Conservation (phyloP, 192 early-diverging fungal species). For the Entomortierella beljakovae region DNA sequence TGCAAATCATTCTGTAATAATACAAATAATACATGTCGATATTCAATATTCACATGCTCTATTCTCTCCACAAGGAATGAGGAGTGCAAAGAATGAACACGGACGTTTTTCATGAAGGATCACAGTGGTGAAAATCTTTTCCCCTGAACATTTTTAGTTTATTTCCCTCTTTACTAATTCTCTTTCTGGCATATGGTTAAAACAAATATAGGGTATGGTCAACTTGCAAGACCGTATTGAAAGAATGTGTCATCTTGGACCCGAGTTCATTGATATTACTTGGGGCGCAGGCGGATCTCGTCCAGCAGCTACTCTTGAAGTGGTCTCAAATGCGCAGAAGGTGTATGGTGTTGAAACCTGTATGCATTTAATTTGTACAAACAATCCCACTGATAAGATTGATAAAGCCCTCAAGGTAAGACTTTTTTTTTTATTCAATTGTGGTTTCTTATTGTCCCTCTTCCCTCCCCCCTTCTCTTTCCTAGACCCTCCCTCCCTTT, state of each 20-base stretch:
- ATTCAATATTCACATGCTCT: too few species aligned
- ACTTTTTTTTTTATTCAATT: too few species aligned
- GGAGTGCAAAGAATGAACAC: background rate
- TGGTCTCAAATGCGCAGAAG: constrained; percentile 88
- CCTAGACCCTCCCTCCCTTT: background rate
- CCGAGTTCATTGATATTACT: constrained; percentile 84
- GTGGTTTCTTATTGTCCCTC: constrained; percentile 10
- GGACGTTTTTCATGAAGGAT: background rate
- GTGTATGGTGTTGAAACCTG: constrained; percentile 95
- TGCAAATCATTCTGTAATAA: too few species aligned
- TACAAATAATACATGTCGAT: too few species aligned
- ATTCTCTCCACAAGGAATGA: constrained; percentile 3
- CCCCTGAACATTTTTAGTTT: too few species aligned
- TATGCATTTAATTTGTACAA: constrained; percentile 99
- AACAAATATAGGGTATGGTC: constrained; percentile 74
- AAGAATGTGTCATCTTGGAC: constrained; percentile 94
- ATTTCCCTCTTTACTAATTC: too few species aligned
- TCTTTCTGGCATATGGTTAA: too few species aligned
- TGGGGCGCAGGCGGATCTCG: constrained; percentile 96
- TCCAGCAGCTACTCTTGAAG: constrained; percentile 89
- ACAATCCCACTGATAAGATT: constrained; percentile 92
- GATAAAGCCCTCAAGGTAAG: constrained; percentile 84
- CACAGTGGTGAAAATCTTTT: too few species aligned
- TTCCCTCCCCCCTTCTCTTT: background rate
- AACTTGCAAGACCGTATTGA: constrained; percentile 98